These are phyloP conservation scores for Nitzschia palea DNA, from an alignment of 108 stramenopile species.

Conservation along the genomic window DNA sequence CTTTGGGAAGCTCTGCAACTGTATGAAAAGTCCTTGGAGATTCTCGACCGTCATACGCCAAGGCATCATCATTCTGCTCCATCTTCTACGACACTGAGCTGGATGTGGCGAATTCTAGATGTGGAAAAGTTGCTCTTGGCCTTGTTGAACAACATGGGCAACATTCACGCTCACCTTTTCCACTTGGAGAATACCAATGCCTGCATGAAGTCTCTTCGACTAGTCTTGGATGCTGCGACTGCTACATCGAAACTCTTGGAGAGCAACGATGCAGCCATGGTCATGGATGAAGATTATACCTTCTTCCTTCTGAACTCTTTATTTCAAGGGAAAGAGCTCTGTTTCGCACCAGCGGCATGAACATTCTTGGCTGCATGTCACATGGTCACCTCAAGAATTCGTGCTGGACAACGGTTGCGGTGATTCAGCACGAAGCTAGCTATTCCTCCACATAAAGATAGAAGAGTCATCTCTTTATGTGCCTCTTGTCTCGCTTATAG, in stretches of 20 bases:
- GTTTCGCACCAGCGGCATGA: conserved; percentile 25
- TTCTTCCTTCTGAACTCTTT: conserved; percentile 28
- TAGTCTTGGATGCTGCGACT: conserved; percentile 7
- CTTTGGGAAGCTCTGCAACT: conserved; percentile 13
- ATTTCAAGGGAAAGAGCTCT: conserved; percentile 24
- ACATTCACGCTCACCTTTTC: conserved; percentile 16
- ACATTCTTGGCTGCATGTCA: too few relatives aligned
- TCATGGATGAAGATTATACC: conserved; percentile 25
- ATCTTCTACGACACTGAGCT: background rate
- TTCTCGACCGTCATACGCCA: background rate
- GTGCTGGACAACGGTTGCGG: too few relatives aligned
- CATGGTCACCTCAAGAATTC: too few relatives aligned
- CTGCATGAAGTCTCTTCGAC: conserved; percentile 11
- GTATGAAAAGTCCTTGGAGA: conserved; percentile 18
- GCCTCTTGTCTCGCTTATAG: too few relatives aligned
- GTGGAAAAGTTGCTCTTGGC: conserved; percentile 15
- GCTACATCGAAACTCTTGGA: background rate
- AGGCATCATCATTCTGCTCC: background rate
- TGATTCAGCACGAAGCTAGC: too few relatives aligned
- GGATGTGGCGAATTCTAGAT: background rate
- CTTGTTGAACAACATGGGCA: conserved; percentile 25
- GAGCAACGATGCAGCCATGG: background rate
- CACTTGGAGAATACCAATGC: conserved; percentile 7
- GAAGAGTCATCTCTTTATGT: too few relatives aligned
- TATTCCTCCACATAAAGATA: too few relatives aligned